Conservation (phyloP, 2,329 filamentous ascomycete genomes). For the Neobulgaria alba region DNA sequence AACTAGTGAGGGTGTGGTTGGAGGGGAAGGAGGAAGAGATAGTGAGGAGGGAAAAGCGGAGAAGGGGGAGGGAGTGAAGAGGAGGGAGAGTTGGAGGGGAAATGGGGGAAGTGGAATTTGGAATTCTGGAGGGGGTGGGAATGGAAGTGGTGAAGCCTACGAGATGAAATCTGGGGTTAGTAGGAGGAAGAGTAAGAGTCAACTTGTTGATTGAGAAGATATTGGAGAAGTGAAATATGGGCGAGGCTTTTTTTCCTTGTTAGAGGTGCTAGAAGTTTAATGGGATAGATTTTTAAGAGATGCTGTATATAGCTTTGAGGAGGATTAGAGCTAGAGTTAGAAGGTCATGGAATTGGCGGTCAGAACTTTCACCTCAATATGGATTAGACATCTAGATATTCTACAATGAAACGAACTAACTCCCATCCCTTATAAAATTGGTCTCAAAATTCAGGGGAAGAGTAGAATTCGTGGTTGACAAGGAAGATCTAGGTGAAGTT, state of each 20-base stretch:
- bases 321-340: too few species aligned
- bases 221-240: too few species aligned
- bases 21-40: conserved; percentile 10
- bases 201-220: too few species aligned
- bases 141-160: conserved; percentile 14
- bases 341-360: neutral
- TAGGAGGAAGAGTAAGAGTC: conserved; percentile 10
- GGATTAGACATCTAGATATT: too few species aligned
- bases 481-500: neutral
- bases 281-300: too few species aligned
- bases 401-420: too few species aligned
- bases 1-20: conserved; percentile 10
- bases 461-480: neutral
- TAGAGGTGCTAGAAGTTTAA: too few species aligned
- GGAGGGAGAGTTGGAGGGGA: conserved; percentile 16
- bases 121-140: conserved; percentile 10
- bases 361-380: neutral
- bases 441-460: too few species aligned
- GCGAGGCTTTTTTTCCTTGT: too few species aligned
- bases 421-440: too few species aligned
- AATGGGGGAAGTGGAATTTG: conserved; percentile 14
- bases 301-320: too few species aligned
- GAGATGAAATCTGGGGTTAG: conserved; percentile 22
- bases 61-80: conserved; percentile 20
- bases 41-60: conserved; percentile 22